These are phyloP conservation scores for Leptographium procerum DNA, from an alignment of 2,329 filamentous ascomycete species.

Conservation along the genomic window DNA sequence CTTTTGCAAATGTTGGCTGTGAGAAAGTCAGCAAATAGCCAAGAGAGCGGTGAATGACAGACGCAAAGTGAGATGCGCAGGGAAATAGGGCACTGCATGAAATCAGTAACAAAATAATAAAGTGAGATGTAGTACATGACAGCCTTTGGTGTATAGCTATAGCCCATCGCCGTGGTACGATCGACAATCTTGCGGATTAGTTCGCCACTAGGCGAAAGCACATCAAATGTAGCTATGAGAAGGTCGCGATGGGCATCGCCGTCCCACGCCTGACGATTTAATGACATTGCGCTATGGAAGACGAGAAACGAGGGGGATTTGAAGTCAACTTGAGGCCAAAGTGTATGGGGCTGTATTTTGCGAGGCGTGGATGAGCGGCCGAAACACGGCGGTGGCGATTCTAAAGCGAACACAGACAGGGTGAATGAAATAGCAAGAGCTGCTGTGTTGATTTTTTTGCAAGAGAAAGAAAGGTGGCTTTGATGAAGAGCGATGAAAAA, in stretches of 20 bases:
- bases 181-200: conserved; percentile 15
- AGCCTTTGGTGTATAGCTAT: conserved; percentile 18
- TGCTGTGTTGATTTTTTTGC: not conserved
- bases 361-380: not conserved
- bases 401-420: not conserved
- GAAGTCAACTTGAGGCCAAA: not conserved
- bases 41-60: not conserved
- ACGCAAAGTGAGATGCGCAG: not conserved
- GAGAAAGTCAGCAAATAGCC: not conserved
- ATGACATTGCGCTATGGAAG: conserved; percentile 2
- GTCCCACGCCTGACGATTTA: conserved; percentile 14
- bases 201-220: conserved; percentile 14
- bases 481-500: not conserved
- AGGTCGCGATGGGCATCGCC: conserved; percentile 18
- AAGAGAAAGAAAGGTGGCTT: not conserved
- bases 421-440: not conserved
- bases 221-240: conserved; percentile 15
- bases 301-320: not conserved
- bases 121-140: conserved; percentile 15
- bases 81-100: not conserved
- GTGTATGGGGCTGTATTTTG: not conserved
- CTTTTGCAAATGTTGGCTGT: conserved; percentile 24
- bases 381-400: not conserved
- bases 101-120: not conserved
- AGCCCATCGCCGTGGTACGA: conserved; percentile 15